phyloP scores from a whole-genome alignment of 768 basidiomycete species.

The Peribolospora kevripleyi region DNA sequence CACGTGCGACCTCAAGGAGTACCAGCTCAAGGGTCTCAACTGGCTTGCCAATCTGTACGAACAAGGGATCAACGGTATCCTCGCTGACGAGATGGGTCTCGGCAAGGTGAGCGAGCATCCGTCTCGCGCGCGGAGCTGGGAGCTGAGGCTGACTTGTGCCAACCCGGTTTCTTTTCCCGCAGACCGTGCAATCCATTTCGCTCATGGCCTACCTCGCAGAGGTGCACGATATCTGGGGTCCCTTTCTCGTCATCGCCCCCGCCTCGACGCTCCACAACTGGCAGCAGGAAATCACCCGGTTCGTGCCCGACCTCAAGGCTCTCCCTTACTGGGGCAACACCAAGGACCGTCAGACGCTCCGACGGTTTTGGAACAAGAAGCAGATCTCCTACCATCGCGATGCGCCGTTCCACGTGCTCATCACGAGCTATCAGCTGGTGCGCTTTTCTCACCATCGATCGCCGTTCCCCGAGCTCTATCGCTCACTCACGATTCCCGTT shows the following conservation, averaged over 20 bases:
- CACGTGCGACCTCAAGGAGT: constrained; percentile 90
- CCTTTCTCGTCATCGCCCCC: constrained; percentile 92
- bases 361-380: constrained; percentile 97
- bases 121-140: not conserved
- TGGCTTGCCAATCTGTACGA: constrained; percentile 96
- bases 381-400: constrained; percentile 85
- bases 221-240: constrained; percentile 95
- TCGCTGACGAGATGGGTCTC: constrained; percentile 94
- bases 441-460: constrained; percentile 14
- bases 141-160: not conserved
- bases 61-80: constrained; percentile 96
- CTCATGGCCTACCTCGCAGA: constrained; percentile 87
- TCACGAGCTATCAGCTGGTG: constrained; percentile 89
- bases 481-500: not conserved
- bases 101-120: constrained; percentile 26
- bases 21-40: constrained; percentile 89
- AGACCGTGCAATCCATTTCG: constrained; percentile 90
- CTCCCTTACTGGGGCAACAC: constrained; percentile 96
- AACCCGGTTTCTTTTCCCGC: not conserved
- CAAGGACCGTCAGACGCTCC: constrained; percentile 75
- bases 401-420: constrained; percentile 84
- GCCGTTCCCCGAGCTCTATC: not conserved
- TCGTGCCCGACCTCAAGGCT: constrained; percentile 79
- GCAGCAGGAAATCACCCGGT: constrained; percentile 94
- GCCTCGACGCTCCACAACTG: constrained; percentile 95